These are phyloP conservation scores for Russula virescens DNA, from an alignment of 768 basidiomycete genomes.

Conservation along the genomic window DNA sequence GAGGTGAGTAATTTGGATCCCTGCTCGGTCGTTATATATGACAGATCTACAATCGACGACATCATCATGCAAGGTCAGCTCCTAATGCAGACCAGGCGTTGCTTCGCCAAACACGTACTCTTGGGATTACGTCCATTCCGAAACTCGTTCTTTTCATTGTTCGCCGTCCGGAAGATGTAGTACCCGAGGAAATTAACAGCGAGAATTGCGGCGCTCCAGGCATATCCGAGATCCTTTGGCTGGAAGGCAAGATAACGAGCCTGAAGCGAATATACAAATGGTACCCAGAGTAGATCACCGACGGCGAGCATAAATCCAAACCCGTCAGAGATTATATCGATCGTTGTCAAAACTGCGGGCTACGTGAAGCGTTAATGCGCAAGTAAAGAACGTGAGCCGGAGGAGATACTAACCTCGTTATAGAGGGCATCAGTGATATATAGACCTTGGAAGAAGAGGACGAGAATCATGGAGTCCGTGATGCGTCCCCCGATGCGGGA, in stretches of 20 bases:
- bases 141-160: constrained; percentile 95
- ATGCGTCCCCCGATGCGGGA: constrained; percentile 65
- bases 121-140: constrained; percentile 91
- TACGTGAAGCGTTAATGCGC: constrained; percentile 31
- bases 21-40: constrained; percentile 71
- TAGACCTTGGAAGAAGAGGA: constrained; percentile 76
- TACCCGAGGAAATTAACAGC: constrained; percentile 67
- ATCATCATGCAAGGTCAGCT: not conserved
- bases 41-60: constrained; percentile 47
- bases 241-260: constrained; percentile 92
- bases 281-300: constrained; percentile 91
- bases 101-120: constrained; percentile 41
- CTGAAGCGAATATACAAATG: constrained; percentile 90
- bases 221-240: constrained; percentile 68
- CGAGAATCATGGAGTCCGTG: constrained; percentile 91
- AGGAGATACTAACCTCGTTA: constrained; percentile 62
- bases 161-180: constrained; percentile 85
- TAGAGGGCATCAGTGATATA: constrained; percentile 86
- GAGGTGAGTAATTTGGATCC: constrained; percentile 90
- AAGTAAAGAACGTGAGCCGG: not conserved
- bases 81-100: not conserved
- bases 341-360: constrained; percentile 87
- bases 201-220: constrained; percentile 53
- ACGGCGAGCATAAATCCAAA: constrained; percentile 98
- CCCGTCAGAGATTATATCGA: constrained; percentile 97